These are phyloP conservation scores for Alternaria postmessia DNA, from an alignment of 2,329 filamentous ascomycete species.

Conservation along the genomic window DNA sequence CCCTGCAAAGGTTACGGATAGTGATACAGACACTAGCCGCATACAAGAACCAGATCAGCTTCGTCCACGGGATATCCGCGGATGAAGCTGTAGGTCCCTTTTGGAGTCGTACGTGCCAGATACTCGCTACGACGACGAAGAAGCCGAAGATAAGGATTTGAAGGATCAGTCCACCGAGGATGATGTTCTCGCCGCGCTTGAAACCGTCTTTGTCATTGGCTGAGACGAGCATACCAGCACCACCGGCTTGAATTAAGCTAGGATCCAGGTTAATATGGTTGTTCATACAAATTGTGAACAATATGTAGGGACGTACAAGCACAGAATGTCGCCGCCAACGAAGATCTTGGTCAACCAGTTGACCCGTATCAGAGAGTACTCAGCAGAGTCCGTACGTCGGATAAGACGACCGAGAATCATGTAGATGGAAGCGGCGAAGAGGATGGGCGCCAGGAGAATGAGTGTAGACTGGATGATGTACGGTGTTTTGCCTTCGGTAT, in stretches of 20 bases:
- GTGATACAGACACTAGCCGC: constrained; percentile 54
- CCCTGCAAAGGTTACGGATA: constrained; percentile 57
- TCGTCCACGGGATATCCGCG: constrained; percentile 44
- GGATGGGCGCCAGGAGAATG: constrained; percentile 48
- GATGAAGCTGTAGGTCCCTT: constrained; percentile 38
- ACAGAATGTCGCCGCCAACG: constrained; percentile 63
- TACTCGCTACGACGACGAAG: constrained; percentile 59
- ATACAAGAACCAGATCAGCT: constrained; percentile 50
- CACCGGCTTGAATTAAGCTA: constrained; percentile 57
- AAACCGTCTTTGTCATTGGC: constrained; percentile 32
- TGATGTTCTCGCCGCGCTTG: constrained; percentile 59
- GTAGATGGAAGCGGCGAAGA: constrained; percentile 59
- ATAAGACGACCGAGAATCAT: constrained; percentile 57
- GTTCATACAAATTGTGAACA: neutral
- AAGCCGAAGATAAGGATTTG: constrained; percentile 67
- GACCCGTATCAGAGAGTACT: constrained; percentile 54
- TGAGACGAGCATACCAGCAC: constrained; percentile 55
- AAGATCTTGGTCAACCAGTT: constrained; percentile 64
- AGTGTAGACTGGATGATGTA: constrained; percentile 54
- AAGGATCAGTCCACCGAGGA: constrained; percentile 64
- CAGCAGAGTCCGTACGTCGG: constrained; percentile 52
- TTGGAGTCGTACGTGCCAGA: constrained; percentile 60
- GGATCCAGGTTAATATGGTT: neutral
- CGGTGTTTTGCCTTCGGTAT: constrained; percentile 34
- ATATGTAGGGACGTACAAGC: constrained; percentile 48